Base-by-base conservation (phyloP, 106 monocot genomes). In the Iris macrosiphon region DNA sequence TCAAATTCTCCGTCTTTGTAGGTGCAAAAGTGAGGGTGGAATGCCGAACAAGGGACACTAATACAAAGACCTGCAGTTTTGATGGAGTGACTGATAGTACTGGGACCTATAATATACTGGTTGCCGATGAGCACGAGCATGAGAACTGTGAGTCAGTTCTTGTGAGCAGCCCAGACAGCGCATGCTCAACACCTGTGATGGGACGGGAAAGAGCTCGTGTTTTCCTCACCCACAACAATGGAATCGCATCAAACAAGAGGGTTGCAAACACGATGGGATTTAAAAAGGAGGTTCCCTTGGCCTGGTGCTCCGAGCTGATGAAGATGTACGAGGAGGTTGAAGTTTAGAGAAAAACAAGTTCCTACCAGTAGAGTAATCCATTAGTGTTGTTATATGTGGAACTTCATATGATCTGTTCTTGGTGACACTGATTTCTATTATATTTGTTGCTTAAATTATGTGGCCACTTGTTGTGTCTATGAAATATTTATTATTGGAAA, bases 11-110 rank as follows among this genome's bases (percentile, higher is more conserved):
- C 23, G 7, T 8, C 20, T 52, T 52, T 12, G 30, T 60, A 85
- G 95, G 79, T 68, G 95, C 95, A 4, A 85, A 72, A 49, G 85
- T 96, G 28, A 79, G 45, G 55, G 74, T 96, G 2, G 76, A 89
- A 45, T 96, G 95, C 69, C 62, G 65, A 41, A 62, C 72, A 4
- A 74, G 65, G 42, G 0, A 57, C 49, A 38, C 40, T 20, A 74
- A 64, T 1, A 74, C 32, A 8, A 52, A 79, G 64, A 64, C 65
- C 22, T 82, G 75, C 75, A 71, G 35, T 17, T 85, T 63, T 4
- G 79, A 79, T 0, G 89, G 85, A 1, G 40, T 55, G 29, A 85
- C 95, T 0, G 95, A 96, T 58, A 45, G 30, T 21, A 79, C 65
- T 2, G 95, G 95, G 23, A 75, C 62, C n/a, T 96, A 89, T 72